Conservation (phyloP, 176 grass and related monocot genomes). For the Aegilops tauschii region DNA sequence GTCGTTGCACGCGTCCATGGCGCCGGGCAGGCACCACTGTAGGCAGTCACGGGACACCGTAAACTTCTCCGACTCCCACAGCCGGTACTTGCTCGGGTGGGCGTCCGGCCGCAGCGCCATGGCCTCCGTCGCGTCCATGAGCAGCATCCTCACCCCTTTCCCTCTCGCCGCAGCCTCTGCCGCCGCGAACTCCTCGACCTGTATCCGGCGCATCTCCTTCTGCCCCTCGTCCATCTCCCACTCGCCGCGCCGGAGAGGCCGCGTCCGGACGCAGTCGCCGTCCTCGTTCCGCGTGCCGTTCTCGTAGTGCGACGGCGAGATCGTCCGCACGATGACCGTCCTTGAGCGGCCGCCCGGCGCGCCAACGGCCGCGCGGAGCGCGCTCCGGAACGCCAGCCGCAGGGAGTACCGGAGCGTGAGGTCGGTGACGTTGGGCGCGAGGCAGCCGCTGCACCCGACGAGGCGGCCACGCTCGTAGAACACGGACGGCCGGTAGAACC, state of each 20-base stretch:
- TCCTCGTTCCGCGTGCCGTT: conserved; percentile 45
- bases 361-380: conserved; percentile 15
- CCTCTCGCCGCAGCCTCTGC: conserved; percentile 12
- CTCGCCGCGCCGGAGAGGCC: conserved; percentile 33
- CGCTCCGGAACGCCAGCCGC: conserved; percentile 33
- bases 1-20: conserved; percentile 59
- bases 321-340: conserved; percentile 44
- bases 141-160: not conserved
- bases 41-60: conserved; percentile 42
- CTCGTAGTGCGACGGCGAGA: conserved; percentile 70
- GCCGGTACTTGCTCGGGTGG: conserved; percentile 48
- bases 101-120: conserved; percentile 48
- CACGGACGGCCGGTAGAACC: conserved; percentile 48
- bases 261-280: conserved; percentile 39
- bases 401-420: conserved; percentile 39
- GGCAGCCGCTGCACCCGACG: conserved; percentile 49
- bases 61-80: conserved; percentile 24
- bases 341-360: not conserved
- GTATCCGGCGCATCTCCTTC: conserved; percentile 46
- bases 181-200: conserved; percentile 40
- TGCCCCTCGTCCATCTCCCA: conserved; percentile 34
- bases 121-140: conserved; percentile 39
- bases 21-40: conserved; percentile 66
- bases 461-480: conserved; percentile 39
- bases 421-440: conserved; percentile 36